phyloP scores from a whole-genome alignment of 1,284 basidiomycete species.

The Phylloporus sp. region DNA sequence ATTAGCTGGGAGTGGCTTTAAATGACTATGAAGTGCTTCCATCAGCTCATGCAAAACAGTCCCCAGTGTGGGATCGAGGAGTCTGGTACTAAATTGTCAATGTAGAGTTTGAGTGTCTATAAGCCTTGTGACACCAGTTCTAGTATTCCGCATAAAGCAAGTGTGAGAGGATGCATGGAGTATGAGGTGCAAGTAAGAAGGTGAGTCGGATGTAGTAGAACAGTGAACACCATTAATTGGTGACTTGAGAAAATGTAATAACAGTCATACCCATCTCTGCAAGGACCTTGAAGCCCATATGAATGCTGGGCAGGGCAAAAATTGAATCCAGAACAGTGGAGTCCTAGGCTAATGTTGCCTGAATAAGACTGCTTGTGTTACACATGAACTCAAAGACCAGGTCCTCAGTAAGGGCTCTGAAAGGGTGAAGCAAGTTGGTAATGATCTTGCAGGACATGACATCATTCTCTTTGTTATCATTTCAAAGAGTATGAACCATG shows the following conservation, averaged over 20 bases:
- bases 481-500: constrained; percentile 82
- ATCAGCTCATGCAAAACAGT: constrained; percentile 94
- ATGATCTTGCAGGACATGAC: constrained; percentile 91
- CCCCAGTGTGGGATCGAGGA: constrained; percentile 95
- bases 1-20: constrained; percentile 90
- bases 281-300: constrained; percentile 95
- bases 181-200: constrained; percentile 95
- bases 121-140: constrained; percentile 97
- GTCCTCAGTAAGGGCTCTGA: constrained; percentile 77
- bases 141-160: constrained; percentile 86
- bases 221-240: constrained; percentile 82
- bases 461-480: constrained; percentile 98
- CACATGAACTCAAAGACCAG: constrained; percentile 82
- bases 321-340: constrained; percentile 61
- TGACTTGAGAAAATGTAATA: constrained; percentile 89
- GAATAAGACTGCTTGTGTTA: constrained; percentile 78
- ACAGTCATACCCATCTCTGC: constrained; percentile 95
- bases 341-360: constrained; percentile 74
- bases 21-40: constrained; percentile 89
- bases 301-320: constrained; percentile 67
- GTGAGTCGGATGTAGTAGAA: constrained; percentile 94
- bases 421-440: constrained; percentile 78
- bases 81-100: constrained; percentile 98
- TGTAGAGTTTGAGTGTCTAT: constrained; percentile 97
- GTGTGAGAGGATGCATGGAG: constrained; percentile 95